Evolutionary conservation across 192 early-diverging fungal genomes (phyloP), one percentile per base, ranked within the genome.

Genomic region (Coemansia reversa): DNA sequence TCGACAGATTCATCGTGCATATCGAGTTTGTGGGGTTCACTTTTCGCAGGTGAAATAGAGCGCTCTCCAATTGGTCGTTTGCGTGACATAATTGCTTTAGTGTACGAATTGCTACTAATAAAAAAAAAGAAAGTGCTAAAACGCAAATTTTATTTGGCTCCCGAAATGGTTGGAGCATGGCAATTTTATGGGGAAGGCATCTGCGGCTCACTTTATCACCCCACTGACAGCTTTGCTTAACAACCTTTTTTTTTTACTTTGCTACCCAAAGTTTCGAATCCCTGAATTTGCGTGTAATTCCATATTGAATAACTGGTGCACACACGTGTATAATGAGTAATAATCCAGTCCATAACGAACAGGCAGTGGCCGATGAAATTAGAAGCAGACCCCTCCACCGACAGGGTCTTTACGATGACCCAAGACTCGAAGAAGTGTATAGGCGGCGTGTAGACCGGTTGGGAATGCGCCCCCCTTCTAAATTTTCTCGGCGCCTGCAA

Each of bases 391-490:
- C 77, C 12, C 24, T 80, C 52, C 72, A 71, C 49, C 77, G 77
- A 33, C 55, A 55, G 0, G 77, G 77, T 14, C 58, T 80, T 14
- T 80, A 62, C 27, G 67, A 74, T 58, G 65, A 72, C 27, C 57
- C 72, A 0, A 60, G 65, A 24, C 60, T 80, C n/a, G 77, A 80
- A 45, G 68, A 67, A 23, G 63, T 61, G 18, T 80, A 61, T 48
- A 71, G 77, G 58, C 77, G 77, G 30, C 65, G 77, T 33, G 62
- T 80, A 42, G 77, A 80, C 29, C 67, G 72, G 23, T 62, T 80
- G 9, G 71, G 29, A 20, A 51, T 65, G 14, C 55, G 65, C 1
- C 77, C 77, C 22, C 77, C 77, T 14, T 74, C 72, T 19, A 74
- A 58, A 55, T 48, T 74, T 29, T 74, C 77, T 18, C 72, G 77